Conservation (phyloP, 2,329 filamentous ascomycete species). For the Scorias spongiosa region DNA sequence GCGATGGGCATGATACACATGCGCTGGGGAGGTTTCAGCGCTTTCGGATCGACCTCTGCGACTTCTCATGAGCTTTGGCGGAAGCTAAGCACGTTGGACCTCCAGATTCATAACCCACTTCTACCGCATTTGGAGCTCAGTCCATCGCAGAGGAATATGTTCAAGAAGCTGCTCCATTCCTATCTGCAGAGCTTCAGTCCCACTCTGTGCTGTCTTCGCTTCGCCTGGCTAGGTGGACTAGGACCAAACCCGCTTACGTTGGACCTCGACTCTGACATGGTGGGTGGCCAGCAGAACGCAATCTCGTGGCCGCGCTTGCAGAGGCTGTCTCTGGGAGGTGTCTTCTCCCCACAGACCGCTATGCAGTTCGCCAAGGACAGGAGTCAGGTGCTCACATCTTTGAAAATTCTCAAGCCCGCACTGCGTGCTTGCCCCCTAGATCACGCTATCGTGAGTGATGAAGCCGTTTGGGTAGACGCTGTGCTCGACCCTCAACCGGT, state of each 20-base stretch:
- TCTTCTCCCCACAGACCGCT: neutral
- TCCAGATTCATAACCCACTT: conserved; percentile 14
- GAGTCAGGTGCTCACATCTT: neutral
- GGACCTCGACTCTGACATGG: conserved; percentile 7
- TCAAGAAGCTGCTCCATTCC: conserved; percentile 16
- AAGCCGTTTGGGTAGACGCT: neutral
- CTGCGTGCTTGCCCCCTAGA: neutral
- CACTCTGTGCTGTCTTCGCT: conserved; percentile 13
- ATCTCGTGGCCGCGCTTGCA: conserved; percentile 10
- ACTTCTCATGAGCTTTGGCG: conserved; percentile 10
- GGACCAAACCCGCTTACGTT: conserved; percentile 18
- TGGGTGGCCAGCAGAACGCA: conserved; percentile 2
- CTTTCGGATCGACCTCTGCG: conserved; percentile 8
- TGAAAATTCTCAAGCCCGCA: neutral
- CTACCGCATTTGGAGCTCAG: conserved; percentile 5
- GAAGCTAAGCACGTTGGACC: conserved; percentile 12
- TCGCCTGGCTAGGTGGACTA: conserved; percentile 16
- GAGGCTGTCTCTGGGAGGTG: conserved; percentile 11
- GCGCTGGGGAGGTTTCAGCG: conserved; percentile 16
- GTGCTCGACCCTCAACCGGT: neutral
- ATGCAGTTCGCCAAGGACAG: neutral
- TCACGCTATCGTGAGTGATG: neutral
- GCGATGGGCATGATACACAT: conserved; percentile 19
- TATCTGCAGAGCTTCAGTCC: conserved; percentile 17
- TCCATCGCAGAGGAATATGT: conserved; percentile 11